A percentile compares a stretch with the other conserved stretches of the same genome.
Conservation (phyloP, 176 grass and related monocot species). For the Olyra latifolia region DNA sequence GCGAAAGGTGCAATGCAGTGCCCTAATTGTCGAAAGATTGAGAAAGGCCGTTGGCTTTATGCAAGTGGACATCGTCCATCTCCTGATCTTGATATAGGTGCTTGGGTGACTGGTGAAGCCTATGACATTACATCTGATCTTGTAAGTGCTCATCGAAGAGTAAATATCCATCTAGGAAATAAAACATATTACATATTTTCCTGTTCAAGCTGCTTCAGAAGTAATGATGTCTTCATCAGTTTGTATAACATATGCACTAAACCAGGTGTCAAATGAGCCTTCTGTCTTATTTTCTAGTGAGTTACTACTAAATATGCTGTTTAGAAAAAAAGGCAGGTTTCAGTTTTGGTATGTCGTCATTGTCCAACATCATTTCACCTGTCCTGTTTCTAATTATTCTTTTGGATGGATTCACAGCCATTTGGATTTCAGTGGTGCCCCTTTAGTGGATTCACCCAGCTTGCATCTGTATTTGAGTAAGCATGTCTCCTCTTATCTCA, state of each 20-base stretch:
- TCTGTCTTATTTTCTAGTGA: neutral
- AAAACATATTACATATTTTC: neutral
- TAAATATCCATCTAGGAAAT: conserved; percentile 25
- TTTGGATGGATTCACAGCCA: conserved; percentile 62
- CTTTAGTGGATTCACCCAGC: conserved; percentile 86
- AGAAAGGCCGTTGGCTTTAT: conserved; percentile 89
- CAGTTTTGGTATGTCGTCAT: neutral
- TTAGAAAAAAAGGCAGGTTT: conserved; percentile 24
- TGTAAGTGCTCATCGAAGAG: conserved; percentile 49
- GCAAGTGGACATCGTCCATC: conserved; percentile 63
- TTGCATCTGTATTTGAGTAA: conserved; percentile 95
- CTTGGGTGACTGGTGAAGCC: conserved; percentile 68
- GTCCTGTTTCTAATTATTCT: conserved; percentile 30
- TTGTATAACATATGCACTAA: neutral
- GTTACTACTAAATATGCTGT: conserved; percentile 12
- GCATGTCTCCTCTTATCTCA: conserved; percentile 40
- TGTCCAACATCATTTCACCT: conserved; percentile 25
- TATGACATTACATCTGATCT: conserved; percentile 80
- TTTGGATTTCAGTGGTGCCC: conserved; percentile 97
- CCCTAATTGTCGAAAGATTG: conserved; percentile 87
- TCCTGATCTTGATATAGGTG: conserved; percentile 73
- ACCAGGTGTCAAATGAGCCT: neutral
- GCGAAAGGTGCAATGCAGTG: conserved; percentile 93
- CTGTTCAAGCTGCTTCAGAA: conserved; percentile 13
- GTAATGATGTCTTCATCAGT: neutral